Evolutionary conservation across 2,329 filamentous ascomycete genomes (phyloP).

Genomic region (Corniculantispora saksenae): DNA sequence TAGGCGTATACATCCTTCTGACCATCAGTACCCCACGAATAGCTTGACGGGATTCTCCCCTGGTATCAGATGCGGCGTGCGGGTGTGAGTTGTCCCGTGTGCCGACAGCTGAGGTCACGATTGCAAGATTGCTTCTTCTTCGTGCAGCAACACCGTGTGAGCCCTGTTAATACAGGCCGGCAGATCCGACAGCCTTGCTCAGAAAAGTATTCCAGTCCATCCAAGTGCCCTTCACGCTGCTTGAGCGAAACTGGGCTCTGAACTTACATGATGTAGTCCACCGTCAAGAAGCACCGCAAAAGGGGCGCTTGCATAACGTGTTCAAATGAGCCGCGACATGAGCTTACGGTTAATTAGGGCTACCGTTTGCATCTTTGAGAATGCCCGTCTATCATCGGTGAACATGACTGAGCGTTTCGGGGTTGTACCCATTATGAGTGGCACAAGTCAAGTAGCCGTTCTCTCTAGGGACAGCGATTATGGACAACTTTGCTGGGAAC

Average conservation of each 20-base stretch:
- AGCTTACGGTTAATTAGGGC: too few relatives aligned
- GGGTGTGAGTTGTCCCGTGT: background rate
- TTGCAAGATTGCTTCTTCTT: background rate
- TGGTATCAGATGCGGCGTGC: background rate
- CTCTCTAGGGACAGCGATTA: background rate
- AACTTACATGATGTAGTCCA: background rate
- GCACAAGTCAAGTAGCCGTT: background rate
- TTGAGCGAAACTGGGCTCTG: background rate
- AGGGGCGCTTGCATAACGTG: background rate
- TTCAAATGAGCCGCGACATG: background rate
- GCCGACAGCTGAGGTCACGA: background rate
- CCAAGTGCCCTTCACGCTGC: background rate
- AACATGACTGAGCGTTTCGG: background rate
- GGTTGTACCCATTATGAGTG: too few relatives aligned
- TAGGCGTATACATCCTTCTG: background rate
- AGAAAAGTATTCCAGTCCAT: background rate
- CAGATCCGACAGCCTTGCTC: background rate
- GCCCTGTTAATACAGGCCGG: background rate
- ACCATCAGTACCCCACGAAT: background rate
- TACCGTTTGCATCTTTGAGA: background rate
- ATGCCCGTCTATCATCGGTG: background rate
- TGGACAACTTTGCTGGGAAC: background rate
- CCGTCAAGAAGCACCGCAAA: background rate
- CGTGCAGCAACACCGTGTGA: background rate
- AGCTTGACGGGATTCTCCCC: background rate